These are phyloP conservation scores for Phytophthora fragariae DNA, from an alignment of 352 stramenopile species.

Conservation along the genomic window DNA sequence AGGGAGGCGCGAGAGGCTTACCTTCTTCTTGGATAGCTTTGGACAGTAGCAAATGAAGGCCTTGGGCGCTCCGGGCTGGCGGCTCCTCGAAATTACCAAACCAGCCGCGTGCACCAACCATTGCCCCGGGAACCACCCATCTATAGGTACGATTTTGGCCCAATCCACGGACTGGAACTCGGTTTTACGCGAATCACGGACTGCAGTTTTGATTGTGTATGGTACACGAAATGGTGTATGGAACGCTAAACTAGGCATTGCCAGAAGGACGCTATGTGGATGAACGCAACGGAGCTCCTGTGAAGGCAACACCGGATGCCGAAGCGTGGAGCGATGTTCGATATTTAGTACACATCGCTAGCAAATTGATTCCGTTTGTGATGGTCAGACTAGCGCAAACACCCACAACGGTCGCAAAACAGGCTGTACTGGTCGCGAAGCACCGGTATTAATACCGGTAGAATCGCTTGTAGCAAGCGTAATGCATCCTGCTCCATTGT, in stretches of 20 bases:
- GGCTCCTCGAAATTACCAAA: slow-evolving; percentile 48
- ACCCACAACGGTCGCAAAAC: not conserved
- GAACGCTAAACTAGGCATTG: not conserved
- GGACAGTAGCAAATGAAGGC: slow-evolving; percentile 86
- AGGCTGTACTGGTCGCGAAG: not conserved
- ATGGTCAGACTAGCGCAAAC: too few relatives aligned
- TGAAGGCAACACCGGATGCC: not conserved
- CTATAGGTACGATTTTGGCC: slow-evolving; percentile 41
- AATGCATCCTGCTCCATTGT: not conserved
- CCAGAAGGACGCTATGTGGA: not conserved
- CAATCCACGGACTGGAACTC: slow-evolving; percentile 17
- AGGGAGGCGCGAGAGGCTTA: slow-evolving; percentile 36
- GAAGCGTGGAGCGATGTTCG: not conserved
- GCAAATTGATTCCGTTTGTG: too few relatives aligned
- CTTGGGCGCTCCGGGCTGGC: slow-evolving; percentile 13
- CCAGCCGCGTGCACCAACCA: slow-evolving; percentile 39
- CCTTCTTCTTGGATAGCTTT: slow-evolving; percentile 90
- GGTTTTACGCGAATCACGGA: slow-evolving; percentile 27
- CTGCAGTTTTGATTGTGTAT: not conserved
- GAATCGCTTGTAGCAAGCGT: not conserved
- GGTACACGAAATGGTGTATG: slow-evolving; percentile 2
- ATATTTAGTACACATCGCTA: too few relatives aligned
- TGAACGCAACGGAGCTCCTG: not conserved
- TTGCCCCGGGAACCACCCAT: slow-evolving; percentile 37
- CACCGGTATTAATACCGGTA: not conserved